Evolutionary conservation across 305 asterid species (phyloP), one percentile per base, ranked within the genome.

Genomic region (Striga hermonthica): DNA sequence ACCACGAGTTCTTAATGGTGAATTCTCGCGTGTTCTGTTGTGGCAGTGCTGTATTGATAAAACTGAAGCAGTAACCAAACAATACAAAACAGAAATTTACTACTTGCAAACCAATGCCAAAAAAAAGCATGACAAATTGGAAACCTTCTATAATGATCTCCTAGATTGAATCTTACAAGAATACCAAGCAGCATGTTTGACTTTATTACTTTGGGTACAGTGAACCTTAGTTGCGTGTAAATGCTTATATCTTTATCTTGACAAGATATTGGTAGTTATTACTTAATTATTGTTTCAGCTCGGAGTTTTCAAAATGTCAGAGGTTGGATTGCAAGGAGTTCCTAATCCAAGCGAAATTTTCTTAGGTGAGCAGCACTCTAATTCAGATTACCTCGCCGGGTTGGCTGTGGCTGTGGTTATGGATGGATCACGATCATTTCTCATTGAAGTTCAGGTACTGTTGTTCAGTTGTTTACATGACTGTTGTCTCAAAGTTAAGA

Each of bases 361-460:
- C 79, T 78, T 90, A 70, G 80, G 81, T 70, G 96, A 90, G 62
- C 92, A 86, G 75, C 83, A 83, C 68, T 79, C 94, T 35, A 87
- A 86, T 74, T 88, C 97, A 8, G 95, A 90, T 62, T 76, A 83
- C 82, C 75, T 90, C 66, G 99, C 89, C 10, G 99, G 99, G 43
- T 64, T 83, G 68, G 99, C 99, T 78, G 88, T 90, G 13, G 80
- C 99, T 57, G 97, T 90, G 64, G 73, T 90, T 64, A 62, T 90
- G 88, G 96, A 90, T 76, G 97, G 95, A 65, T 86, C 97, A 60
- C 90, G 99, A 34, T 81, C 97, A 68, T 90, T 90, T 76, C 78
- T 90, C 41, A 78, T 93, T 78, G 96, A 88, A 80, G 79, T 90
- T 76, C 97, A 90, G 96, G 98, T 81, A 69, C 37, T 12, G 6